Evolutionary conservation across 495 filamentous ascomycete species (phyloP).

Genomic region (Aspergillus olivimuriae): DNA sequence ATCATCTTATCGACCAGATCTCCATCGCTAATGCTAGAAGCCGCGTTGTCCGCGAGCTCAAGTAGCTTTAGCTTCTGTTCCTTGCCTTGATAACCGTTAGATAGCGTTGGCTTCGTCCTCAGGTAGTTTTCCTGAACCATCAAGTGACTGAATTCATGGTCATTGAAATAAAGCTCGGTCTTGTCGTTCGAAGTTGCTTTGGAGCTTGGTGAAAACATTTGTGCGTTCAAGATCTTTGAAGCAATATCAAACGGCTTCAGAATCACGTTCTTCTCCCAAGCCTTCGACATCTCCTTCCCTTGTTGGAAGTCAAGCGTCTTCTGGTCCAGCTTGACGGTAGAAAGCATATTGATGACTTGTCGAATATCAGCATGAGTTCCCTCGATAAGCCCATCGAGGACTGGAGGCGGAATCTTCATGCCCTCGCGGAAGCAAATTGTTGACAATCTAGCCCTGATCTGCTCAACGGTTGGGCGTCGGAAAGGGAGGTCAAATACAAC

Average conservation of each 20-base stretch:
- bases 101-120: conserved; percentile 62
- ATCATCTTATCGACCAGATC: conserved; percentile 98
- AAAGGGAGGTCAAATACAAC: conserved; percentile 82
- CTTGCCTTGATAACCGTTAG: conserved; percentile 51
- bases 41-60: conserved; percentile 78
- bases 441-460: conserved; percentile 82
- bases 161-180: conserved; percentile 98
- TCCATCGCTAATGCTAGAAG: conserved; percentile 93
- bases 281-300: conserved; percentile 87
- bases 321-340: conserved; percentile 84
- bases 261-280: conserved; percentile 96
- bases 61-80: conserved; percentile 72
- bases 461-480: conserved; percentile 78
- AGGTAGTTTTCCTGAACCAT: conserved; percentile 99
- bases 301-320: conserved; percentile 71
- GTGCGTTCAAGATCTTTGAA: conserved; percentile 80
- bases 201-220: conserved; percentile 75
- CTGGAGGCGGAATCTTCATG: conserved; percentile 74
- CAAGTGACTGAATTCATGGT: conserved; percentile 91
- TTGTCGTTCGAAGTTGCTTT: conserved; percentile 91
- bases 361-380: conserved; percentile 92
- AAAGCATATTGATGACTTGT: conserved; percentile 98
- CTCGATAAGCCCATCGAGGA: conserved; percentile 93
- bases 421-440: conserved; percentile 92
- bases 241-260: conserved; percentile 98